phyloP scores from a whole-genome alignment of 2,329 filamentous ascomycete genomes.

The Aspergillus arachidicola region DNA sequence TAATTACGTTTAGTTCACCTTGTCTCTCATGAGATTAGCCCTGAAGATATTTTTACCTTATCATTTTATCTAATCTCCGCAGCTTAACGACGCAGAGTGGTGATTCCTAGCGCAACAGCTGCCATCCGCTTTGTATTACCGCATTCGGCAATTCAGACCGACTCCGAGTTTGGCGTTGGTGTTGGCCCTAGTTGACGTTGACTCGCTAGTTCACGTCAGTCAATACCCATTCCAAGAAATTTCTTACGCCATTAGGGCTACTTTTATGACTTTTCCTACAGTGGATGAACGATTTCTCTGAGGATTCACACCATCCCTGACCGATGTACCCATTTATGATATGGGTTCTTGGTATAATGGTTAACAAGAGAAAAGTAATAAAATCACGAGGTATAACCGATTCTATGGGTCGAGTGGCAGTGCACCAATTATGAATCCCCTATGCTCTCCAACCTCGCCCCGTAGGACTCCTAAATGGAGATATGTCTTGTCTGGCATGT shows the following conservation, averaged over 20 bases:
- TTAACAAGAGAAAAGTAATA: neutral
- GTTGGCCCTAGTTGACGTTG: too few species aligned
- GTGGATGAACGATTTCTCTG: too few species aligned
- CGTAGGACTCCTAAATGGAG: neutral
- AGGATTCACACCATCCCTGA: too few species aligned
- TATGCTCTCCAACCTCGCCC: neutral
- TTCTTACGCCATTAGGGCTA: neutral
- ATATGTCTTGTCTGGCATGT: neutral
- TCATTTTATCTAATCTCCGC: neutral
- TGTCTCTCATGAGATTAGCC: neutral
- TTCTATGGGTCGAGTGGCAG: neutral
- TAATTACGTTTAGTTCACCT: neutral
- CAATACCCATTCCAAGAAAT: neutral
- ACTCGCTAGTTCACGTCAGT: neutral
- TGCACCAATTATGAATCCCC: too few species aligned
- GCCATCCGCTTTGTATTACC: neutral
- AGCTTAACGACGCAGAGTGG: neutral
- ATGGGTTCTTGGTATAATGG: neutral
- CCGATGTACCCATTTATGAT: neutral
- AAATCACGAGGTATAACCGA: neutral
- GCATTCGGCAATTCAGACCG: neutral
- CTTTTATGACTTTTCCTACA: fast-evolving
- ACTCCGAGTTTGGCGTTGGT: neutral
- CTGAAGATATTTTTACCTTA: neutral
- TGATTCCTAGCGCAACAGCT: neutral